phyloP scores from a whole-genome alignment of 2,329 filamentous ascomycete species.

The Zymoseptoria passerinii region DNA sequence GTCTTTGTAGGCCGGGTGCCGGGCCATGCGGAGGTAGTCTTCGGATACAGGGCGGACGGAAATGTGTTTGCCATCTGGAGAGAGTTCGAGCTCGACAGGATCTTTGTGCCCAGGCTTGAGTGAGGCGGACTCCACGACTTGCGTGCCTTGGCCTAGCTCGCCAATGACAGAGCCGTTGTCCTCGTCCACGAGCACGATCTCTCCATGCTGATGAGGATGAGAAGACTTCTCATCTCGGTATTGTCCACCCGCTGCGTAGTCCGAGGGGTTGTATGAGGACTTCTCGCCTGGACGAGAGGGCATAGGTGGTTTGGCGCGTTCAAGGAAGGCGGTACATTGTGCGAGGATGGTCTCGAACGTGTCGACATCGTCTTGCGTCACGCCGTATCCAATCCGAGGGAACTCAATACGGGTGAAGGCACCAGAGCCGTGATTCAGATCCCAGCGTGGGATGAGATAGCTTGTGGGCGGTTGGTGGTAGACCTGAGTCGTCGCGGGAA shows the following conservation, averaged over 20 bases:
- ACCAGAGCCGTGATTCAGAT: constrained; percentile 76
- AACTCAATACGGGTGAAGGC: constrained; percentile 94
- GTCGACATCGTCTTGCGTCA: constrained; percentile 83
- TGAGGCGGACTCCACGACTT: constrained; percentile 66
- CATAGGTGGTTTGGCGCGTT: constrained; percentile 61
- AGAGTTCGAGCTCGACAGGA: constrained; percentile 71
- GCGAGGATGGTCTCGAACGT: constrained; percentile 96
- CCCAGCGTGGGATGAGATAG: constrained; percentile 93
- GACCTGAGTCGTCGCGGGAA: constrained; percentile 93
- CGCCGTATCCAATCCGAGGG: constrained; percentile 60
- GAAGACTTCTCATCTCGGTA: constrained; percentile 41
- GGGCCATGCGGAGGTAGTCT: constrained; percentile 66
- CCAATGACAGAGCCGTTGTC: constrained; percentile 94
- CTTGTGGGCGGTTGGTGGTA: constrained; percentile 89
- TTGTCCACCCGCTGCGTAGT: constrained; percentile 65
- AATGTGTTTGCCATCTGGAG: constrained; percentile 59
- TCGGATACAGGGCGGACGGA: constrained; percentile 58
- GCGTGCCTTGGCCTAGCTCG: constrained; percentile 74
- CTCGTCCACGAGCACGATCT: constrained; percentile 90
- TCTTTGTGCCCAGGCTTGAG: constrained; percentile 87
- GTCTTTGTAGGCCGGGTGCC: constrained; percentile 86
- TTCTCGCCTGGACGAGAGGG: constrained; percentile 26
- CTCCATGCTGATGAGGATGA: constrained; percentile 44
- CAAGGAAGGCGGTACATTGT: constrained; percentile 94
- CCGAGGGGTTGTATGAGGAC: constrained; percentile 65